Percentiles rank a stretch among this genome's conserved stretches.
Conservation (phyloP, 495 filamentous ascomycete species). For the Jackrogersella multiformis region DNA sequence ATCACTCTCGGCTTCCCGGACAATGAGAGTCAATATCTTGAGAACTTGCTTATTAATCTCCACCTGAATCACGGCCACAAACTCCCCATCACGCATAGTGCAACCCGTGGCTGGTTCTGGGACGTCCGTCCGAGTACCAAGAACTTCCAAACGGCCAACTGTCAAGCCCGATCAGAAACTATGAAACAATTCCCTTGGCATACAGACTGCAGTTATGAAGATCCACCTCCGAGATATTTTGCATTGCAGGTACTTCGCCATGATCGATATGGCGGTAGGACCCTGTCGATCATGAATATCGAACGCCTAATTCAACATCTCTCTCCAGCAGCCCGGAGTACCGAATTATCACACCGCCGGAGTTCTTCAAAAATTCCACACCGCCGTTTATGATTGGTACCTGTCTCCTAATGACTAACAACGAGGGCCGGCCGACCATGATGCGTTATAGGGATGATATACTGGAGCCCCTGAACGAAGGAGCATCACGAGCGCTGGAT, state of each 20-base stretch:
- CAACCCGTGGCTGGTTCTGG: background rate
- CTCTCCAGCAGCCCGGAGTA: background rate
- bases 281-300: background rate
- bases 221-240: background rate
- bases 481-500: background rate
- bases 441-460: background rate
- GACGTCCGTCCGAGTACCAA: background rate
- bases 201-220: background rate
- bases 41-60: background rate
- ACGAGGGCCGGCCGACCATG: background rate
- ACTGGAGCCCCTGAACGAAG: background rate
- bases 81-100: background rate
- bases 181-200: constrained; percentile 1
- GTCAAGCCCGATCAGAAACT: background rate
- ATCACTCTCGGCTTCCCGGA: background rate
- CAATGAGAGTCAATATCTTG: background rate
- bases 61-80: background rate
- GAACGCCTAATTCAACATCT: background rate
- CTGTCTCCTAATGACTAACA: background rate
- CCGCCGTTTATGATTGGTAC: background rate
- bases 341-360: background rate
- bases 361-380: background rate
- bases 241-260: background rate
- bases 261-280: background rate
- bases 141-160: background rate